Percentiles rank a stretch among this genome's conserved stretches.
Evolutionary conservation across 164 flowering plant species (phyloP).

Genomic region (Chloranthus sessilifolius): DNA sequence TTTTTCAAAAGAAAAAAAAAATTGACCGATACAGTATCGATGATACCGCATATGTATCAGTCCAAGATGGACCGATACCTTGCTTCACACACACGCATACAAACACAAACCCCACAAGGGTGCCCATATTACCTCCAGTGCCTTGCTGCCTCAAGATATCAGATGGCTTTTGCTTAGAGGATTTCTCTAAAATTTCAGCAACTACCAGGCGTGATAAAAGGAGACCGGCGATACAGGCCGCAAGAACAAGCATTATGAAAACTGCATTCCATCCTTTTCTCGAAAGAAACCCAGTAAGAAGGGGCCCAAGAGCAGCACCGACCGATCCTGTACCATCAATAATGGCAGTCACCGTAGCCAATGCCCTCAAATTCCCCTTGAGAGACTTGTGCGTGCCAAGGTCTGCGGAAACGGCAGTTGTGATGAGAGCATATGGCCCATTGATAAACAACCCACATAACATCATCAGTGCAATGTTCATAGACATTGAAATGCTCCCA

Average conservation of each 20-base stretch:
- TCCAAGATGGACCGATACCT: no score
- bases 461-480: slow-evolving; percentile 74
- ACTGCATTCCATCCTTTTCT: slow-evolving; percentile 74
- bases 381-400: slow-evolving; percentile 87
- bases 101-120: neutral
- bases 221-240: slow-evolving; percentile 71
- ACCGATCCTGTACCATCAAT: slow-evolving; percentile 91
- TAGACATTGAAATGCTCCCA: slow-evolving; percentile 46
- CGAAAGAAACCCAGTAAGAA: slow-evolving; percentile 78
- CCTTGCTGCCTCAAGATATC: slow-evolving; percentile 16
- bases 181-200: slow-evolving; percentile 45
- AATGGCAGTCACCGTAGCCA: slow-evolving; percentile 96
- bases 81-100: neutral
- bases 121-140: slow-evolving; percentile 30
- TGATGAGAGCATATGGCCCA: slow-evolving; percentile 92
- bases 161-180: slow-evolving; percentile 14
- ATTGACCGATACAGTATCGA: no score
- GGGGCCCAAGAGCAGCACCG: slow-evolving; percentile 90
- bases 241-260: slow-evolving; percentile 53
- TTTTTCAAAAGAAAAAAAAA: no score
- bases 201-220: slow-evolving; percentile 52
- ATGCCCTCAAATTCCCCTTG: slow-evolving; percentile 70
- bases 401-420: slow-evolving; percentile 96
- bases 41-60: no score
- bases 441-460: slow-evolving; percentile 75